Conservation (phyloP, 495 filamentous ascomycete species). For the Penicillium crystallinum region DNA sequence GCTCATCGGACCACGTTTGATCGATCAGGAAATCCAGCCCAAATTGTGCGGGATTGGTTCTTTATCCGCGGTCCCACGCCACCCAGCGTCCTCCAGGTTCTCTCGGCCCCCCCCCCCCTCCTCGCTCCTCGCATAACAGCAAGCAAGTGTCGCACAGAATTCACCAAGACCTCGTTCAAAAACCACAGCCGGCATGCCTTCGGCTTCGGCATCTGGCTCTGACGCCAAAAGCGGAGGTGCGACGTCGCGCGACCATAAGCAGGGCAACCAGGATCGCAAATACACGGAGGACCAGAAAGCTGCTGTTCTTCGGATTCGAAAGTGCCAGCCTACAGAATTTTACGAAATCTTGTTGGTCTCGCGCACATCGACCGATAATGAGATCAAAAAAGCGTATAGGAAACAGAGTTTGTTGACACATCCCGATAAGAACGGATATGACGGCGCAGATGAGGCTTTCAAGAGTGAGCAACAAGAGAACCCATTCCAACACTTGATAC, state of each 20-base stretch:
- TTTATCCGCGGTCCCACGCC: constrained; percentile 20
- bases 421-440: constrained; percentile 98
- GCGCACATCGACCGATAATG: constrained; percentile 65
- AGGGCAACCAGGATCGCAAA: constrained; percentile 86
- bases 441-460: constrained; percentile 94
- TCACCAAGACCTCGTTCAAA: neutral
- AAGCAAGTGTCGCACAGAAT: neutral
- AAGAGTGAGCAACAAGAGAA: constrained; percentile 56
- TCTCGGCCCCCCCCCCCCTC: neutral
- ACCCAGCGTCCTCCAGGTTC: constrained; percentile 6
- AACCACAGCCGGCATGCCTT: constrained; percentile 55
- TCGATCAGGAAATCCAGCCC: neutral
- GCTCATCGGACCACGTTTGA: constrained; percentile 1
- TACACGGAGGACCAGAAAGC: constrained; percentile 86
- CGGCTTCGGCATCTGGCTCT: constrained; percentile 68
- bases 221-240: constrained; percentile 58
- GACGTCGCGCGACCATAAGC: constrained; percentile 79
- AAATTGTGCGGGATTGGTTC: constrained; percentile 12
- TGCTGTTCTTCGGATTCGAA: constrained; percentile 79
- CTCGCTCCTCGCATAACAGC: constrained; percentile 5
- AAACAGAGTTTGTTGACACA: constrained; percentile 90
- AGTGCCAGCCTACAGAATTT: constrained; percentile 78
- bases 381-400: constrained; percentile 96
- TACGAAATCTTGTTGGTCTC: constrained; percentile 88
- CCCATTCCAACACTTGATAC: neutral